Conservation (phyloP, 257 asterid genomes). For the Capsicum pubescens region DNA sequence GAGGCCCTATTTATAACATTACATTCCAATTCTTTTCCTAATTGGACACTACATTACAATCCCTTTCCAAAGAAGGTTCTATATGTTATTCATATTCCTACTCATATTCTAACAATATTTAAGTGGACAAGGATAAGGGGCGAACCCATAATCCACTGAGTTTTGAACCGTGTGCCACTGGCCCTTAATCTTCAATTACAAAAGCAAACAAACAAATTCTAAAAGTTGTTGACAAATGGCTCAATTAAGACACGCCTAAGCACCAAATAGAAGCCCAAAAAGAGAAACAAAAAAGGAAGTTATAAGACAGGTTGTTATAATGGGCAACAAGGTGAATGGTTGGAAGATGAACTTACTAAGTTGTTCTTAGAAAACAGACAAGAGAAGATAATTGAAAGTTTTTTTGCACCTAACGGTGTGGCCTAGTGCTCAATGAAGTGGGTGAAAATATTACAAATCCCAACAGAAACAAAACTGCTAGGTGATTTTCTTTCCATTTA, state of each 20-base stretch:
- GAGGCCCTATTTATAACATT: too few species aligned
- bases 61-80: too few species aligned
- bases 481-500: not conserved
- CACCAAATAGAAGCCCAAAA: not conserved
- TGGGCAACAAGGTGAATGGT: not conserved
- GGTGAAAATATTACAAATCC: not conserved
- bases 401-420: not conserved
- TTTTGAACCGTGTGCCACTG: not conserved
- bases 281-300: not conserved
- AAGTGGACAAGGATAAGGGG: not conserved
- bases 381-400: not conserved
- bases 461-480: not conserved
- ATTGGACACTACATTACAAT: too few species aligned
- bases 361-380: not conserved
- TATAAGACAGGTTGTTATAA: not conserved
- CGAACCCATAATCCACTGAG: not conserved
- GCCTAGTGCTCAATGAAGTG: not conserved
- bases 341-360: not conserved
- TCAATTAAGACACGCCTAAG: not conserved
- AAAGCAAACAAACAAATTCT: not conserved
- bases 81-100: too few species aligned
- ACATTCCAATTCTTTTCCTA: too few species aligned
- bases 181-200: not conserved
- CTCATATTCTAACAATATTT: not conserved
- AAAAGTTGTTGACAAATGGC: slow-evolving; percentile 7